Percentiles rank a stretch among this genome's conserved stretches.
Evolutionary conservation across 176 grass and related monocot species (phyloP).

Genomic region (Eleusine indica): DNA sequence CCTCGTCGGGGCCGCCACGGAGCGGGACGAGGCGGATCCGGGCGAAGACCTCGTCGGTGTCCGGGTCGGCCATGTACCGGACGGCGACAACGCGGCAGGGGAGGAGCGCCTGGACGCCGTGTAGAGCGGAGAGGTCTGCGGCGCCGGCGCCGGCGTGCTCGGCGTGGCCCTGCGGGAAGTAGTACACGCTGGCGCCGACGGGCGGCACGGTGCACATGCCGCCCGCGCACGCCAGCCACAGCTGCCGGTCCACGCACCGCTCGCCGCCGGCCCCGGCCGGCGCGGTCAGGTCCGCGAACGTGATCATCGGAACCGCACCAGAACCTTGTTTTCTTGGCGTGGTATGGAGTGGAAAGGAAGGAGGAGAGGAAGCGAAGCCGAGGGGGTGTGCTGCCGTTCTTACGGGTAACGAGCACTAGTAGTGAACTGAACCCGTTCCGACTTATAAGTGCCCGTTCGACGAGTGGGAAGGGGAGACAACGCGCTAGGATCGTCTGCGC

Average conservation of each 20-base stretch:
- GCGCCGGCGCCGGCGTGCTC: slow-evolving; percentile 71
- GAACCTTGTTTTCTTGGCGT: not conserved
- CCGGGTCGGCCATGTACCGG: slow-evolving; percentile 75
- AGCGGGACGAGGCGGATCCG: slow-evolving; percentile 69
- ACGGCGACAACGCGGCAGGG: slow-evolving; percentile 71
- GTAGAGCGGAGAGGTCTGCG: slow-evolving; percentile 22
- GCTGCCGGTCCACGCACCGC: slow-evolving; percentile 74
- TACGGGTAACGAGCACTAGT: slow-evolving; percentile 13
- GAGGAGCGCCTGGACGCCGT: slow-evolving; percentile 52
- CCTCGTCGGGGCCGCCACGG: not conserved
- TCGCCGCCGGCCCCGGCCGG: slow-evolving; percentile 50
- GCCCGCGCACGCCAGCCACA: slow-evolving; percentile 95
- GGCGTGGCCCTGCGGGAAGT: slow-evolving; percentile 97
- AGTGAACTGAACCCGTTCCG: slow-evolving; percentile 13
- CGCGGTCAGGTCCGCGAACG: slow-evolving; percentile 64
- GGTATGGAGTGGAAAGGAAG: not conserved
- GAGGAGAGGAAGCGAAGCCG: not conserved
- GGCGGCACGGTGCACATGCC: slow-evolving; percentile 88
- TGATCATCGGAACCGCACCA: slow-evolving; percentile 55
- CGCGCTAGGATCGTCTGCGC: not conserved
- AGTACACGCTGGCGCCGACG: slow-evolving; percentile 73
- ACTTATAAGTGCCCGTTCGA: slow-evolving; percentile 41
- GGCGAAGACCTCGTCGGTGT: slow-evolving; percentile 89
- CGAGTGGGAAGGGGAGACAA: slow-evolving; percentile 22
- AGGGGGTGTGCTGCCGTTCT: slow-evolving; percentile 32